Conservation (phyloP, 106 monocot genomes). For the Narthecium ossifragum region DNA sequence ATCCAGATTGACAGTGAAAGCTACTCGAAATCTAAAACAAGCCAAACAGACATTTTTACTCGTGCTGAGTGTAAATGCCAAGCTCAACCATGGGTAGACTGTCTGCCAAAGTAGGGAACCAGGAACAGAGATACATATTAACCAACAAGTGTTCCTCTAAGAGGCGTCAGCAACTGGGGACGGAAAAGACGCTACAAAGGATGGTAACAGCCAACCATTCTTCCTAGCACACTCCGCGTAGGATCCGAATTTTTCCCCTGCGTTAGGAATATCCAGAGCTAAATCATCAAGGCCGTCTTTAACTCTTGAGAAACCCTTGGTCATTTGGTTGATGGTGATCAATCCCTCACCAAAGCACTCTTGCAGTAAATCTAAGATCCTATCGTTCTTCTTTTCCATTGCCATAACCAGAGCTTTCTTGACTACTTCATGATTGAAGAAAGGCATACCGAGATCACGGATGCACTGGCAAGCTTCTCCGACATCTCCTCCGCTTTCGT, state of each 20-base stretch:
- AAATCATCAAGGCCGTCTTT: constrained; percentile 67
- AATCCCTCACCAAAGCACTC: constrained; percentile 77
- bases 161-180: background rate
- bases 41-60: too few relatives aligned
- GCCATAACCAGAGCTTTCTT: constrained; percentile 88
- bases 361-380: constrained; percentile 45
- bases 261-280: constrained; percentile 71
- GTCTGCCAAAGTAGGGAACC: too few relatives aligned
- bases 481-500: constrained; percentile 62
- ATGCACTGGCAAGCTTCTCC: constrained; percentile 77
- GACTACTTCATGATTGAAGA: constrained; percentile 86
- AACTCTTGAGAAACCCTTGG: constrained; percentile 70
- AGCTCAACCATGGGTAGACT: too few relatives aligned
- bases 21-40: too few relatives aligned
- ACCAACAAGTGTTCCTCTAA: background rate
- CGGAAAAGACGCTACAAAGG: constrained; percentile 10
- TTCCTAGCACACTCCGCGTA: constrained; percentile 42
- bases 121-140: too few relatives aligned
- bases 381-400: constrained; percentile 84
- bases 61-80: too few relatives aligned
- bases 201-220: constrained; percentile 59
- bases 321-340: constrained; percentile 85
- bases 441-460: constrained; percentile 80
- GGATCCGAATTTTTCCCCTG: constrained; percentile 38
- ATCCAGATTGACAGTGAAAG: too few relatives aligned